Evolutionary conservation across 805 yeast genomes (phyloP).

Genomic region (Blastobotrys robertii): DNA sequence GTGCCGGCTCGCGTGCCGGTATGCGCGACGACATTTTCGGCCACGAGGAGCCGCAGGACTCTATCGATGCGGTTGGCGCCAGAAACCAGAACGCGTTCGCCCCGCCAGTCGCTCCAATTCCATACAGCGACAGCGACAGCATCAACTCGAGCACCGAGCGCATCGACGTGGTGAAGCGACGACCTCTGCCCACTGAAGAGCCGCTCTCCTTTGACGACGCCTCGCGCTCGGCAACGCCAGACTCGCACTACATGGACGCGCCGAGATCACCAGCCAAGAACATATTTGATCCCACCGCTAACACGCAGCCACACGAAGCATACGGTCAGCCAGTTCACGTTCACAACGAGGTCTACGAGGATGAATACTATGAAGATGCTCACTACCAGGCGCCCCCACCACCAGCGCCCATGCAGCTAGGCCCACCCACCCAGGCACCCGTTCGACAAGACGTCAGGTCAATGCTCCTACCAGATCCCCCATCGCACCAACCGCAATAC

Average conservation of each 20-base stretch:
- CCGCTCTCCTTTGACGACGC: slow-evolving; percentile 7
- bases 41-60: slow-evolving; percentile 13
- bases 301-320: slow-evolving; percentile 1
- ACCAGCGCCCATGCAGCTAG: neutral
- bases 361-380: neutral
- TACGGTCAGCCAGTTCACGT: neutral
- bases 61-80: slow-evolving; percentile 11
- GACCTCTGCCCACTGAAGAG: slow-evolving; percentile 1
- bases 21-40: slow-evolving; percentile 22
- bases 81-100: slow-evolving; percentile 5
- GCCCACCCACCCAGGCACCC: neutral
- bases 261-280: neutral
- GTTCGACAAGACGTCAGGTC: neutral
- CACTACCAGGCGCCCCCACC: neutral
- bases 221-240: slow-evolving; percentile 2
- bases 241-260: neutral
- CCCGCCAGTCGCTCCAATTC: neutral
- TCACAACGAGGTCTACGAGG: neutral
- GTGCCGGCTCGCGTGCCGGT: slow-evolving; percentile 15
- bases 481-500: neutral
- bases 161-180: neutral
- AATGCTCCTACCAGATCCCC: neutral
- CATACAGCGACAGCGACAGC: neutral
- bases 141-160: neutral
- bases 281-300: neutral